Base-by-base conservation (phyloP, 768 basidiomycete species). In the Mycena latifolia region DNA sequence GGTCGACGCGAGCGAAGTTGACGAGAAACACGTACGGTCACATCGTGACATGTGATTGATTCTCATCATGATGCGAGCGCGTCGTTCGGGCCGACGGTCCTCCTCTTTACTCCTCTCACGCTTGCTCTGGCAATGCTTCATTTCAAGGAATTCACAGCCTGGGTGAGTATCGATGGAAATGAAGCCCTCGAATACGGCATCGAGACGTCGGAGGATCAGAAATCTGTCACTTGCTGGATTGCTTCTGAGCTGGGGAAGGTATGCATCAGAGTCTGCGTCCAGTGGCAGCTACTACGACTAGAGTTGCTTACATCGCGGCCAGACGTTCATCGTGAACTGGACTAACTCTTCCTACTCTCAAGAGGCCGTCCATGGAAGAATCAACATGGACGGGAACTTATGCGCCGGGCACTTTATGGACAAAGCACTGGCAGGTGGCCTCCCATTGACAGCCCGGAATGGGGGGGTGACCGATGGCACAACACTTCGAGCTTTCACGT, bases 161-260 rank as follows among this genome's bases (percentile, higher is more conserved):
- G 51, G 60, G 22, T 52, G 28, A 33, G 41, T 2, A 61, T 54
- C 22, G 52, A 53, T 6, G 60, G 59, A 4, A 25, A 37, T 22
- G 54, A 61, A 11, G 35, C 69, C 10, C 51, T 57, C 0, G 60
- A 75, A 41, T 75, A 69, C 48, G 52, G 50, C 9, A 35, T 71
- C 0, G 28, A 65, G 33, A 54, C 24, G 12, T 62, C 70, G 7
- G 61, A 71, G 43, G 50, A 53, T 7, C 39, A 53, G 15, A 71
- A 58, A 27, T 51, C 64, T 0, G 71, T 65, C 3, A 72, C 70
- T 14, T 76, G 74, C 51, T 75, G 72, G 72, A 72, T 76, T 3
- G 56, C 67, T 10, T 76, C 75, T 0, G 72, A 76, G 31, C 58
- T 64, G 8, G 74, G 73, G n/a, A 76, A 76, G 63, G 75, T 73